Percentiles rank a stretch among this genome's conserved stretches.
Evolutionary conservation across 352 stramenopile genomes (phyloP).

Genomic region (Globisporangium emineosum): DNA sequence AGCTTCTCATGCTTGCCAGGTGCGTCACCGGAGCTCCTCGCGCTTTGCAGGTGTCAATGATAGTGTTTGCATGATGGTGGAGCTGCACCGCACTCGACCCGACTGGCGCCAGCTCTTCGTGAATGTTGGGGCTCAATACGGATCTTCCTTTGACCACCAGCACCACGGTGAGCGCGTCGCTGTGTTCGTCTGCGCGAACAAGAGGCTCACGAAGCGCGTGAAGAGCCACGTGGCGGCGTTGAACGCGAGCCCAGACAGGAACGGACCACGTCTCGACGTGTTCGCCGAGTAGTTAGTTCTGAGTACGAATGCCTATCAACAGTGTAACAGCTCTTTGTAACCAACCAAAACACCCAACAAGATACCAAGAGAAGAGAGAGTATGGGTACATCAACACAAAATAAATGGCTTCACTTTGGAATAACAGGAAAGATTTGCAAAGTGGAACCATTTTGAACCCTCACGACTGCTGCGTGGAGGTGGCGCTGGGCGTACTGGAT

Average conservation of each 20-base stretch:
- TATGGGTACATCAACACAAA: too few species aligned
- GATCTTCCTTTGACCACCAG: neutral
- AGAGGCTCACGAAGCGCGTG: slow-evolving; percentile 20
- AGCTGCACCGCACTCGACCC: slow-evolving; percentile 12
- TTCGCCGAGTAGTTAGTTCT: slow-evolving; percentile 31
- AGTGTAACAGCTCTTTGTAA: neutral
- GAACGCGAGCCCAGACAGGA: neutral
- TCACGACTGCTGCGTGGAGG: too few species aligned
- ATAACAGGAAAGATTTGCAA: too few species aligned
- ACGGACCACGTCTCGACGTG: slow-evolving; percentile 16
- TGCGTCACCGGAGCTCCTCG: neutral
- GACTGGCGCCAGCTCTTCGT: slow-evolving; percentile 14
- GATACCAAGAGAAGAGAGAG: too few species aligned
- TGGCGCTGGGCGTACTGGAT: too few species aligned
- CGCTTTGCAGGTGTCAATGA: neutral
- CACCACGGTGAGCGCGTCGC: slow-evolving; percentile 1
- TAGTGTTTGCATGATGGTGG: neutral
- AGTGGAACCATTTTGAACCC: too few species aligned
- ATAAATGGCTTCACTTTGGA: too few species aligned
- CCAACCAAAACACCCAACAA: neutral
- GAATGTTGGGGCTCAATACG: neutral
- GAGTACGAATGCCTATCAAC: slow-evolving; percentile 4
- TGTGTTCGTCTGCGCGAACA: slow-evolving; percentile 27
- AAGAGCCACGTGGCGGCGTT: slow-evolving; percentile 22
- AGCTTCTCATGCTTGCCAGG: neutral